Percentiles rank a stretch among this genome's conserved stretches.
These are phyloP conservation scores for Citrullus colocynthis DNA, from an alignment of 306 rosid genomes.

Conservation along the genomic window DNA sequence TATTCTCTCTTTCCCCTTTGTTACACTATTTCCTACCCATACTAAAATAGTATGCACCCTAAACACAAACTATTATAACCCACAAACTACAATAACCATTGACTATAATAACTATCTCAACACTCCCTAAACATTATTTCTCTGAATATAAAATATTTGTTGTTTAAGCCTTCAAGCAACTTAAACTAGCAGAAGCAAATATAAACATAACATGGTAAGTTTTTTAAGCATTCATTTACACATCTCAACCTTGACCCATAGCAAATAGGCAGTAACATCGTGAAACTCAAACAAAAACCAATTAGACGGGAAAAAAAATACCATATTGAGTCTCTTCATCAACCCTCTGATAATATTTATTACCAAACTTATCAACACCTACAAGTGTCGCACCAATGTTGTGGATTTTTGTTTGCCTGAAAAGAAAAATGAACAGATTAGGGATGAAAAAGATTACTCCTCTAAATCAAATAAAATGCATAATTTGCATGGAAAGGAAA, in stretches of 20 bases:
- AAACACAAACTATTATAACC: too few species aligned
- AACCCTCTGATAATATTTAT: slow-evolving; percentile 74
- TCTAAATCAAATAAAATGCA: neutral
- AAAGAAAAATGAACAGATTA: slow-evolving; percentile 18
- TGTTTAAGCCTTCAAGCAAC: neutral
- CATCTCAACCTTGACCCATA: neutral
- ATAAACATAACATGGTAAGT: neutral
- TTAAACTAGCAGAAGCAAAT: neutral
- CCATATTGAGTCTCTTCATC: slow-evolving; percentile 53
- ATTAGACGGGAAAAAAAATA: slow-evolving; percentile 9
- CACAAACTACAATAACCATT: too few species aligned
- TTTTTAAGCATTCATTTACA: neutral
- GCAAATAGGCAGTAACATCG: neutral
- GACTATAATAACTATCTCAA: too few species aligned
- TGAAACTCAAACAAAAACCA: neutral
- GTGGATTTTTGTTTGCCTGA: slow-evolving; percentile 96
- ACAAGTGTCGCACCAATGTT: slow-evolving; percentile 80
- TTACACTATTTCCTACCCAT: too few species aligned
- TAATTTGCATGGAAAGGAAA: neutral
- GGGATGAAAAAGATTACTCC: neutral
- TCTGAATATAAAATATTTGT: neutral
- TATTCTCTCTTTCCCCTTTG: too few species aligned
- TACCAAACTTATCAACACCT: slow-evolving; percentile 88
- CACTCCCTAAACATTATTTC: neutral
- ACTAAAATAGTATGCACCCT: too few species aligned